These are phyloP conservation scores for Amanita pallidorosea DNA, from an alignment of 768 basidiomycete genomes.

Conservation along the genomic window DNA sequence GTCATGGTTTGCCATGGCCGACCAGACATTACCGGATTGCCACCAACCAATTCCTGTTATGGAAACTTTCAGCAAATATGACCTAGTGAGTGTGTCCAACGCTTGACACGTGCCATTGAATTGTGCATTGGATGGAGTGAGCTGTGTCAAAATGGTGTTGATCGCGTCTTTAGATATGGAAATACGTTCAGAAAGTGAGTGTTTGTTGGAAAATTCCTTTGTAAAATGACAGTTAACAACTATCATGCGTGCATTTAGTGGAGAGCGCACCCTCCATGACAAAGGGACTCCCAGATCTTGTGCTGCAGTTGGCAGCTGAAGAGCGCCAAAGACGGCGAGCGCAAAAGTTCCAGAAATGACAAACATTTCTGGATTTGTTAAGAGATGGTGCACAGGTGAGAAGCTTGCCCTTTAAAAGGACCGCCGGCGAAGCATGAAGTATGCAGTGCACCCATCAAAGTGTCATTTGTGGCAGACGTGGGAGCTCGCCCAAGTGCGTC, in stretches of 20 bases:
- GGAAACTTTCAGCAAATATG: constrained; percentile 1
- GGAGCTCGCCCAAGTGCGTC: too few species aligned
- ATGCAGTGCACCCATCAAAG: too few species aligned
- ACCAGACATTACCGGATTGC: constrained; percentile 42
- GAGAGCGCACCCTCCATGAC: constrained; percentile 29
- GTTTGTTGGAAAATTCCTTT: constrained; percentile 9
- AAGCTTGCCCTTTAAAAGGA: background rate
- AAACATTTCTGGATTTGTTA: background rate
- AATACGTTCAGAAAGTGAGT: constrained; percentile 26
- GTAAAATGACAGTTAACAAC: constrained; percentile 1
- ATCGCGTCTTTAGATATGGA: constrained; percentile 31
- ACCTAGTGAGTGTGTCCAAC: background rate
- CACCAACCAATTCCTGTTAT: constrained; percentile 36
- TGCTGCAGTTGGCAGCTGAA: constrained; percentile 9
- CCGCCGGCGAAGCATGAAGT: too few species aligned
- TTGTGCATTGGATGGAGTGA: constrained; percentile 24
- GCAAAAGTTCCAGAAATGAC: background rate
- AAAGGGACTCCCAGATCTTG: constrained; percentile 31
- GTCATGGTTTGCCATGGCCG: constrained; percentile 40
- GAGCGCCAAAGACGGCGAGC: background rate
- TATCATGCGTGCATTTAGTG: constrained; percentile 27
- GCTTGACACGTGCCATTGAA: constrained; percentile 24
- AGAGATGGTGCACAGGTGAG: background rate
- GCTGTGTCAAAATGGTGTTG: constrained; percentile 26
- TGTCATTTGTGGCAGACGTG: too few species aligned